phyloP scores from a whole-genome alignment of 176 grass and related monocot genomes.

The Stipa capillata region DNA sequence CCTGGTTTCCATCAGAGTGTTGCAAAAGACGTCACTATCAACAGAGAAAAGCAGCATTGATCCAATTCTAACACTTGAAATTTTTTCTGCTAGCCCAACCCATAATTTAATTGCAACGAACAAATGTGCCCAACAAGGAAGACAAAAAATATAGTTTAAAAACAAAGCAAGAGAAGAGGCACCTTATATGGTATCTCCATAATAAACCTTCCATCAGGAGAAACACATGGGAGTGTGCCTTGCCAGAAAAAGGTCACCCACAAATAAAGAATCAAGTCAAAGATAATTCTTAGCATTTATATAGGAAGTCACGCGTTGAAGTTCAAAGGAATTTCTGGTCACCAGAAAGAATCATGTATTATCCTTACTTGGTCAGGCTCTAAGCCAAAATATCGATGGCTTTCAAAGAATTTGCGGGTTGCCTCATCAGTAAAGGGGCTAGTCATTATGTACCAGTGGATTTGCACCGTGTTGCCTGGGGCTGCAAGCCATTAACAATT shows the following conservation, averaged over 20 bases:
- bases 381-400: slow-evolving; percentile 59
- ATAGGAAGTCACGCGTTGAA: neutral
- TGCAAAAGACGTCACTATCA: slow-evolving; percentile 23
- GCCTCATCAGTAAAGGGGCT: slow-evolving; percentile 79
- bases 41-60: neutral
- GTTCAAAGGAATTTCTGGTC: neutral
- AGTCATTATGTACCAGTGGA: slow-evolving; percentile 95
- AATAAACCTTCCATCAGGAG: too few species aligned
- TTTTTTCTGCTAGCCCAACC: neutral
- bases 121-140: neutral
- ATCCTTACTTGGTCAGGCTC: slow-evolving; percentile 65
- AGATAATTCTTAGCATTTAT: neutral
- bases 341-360: neutral
- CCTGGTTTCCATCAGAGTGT: slow-evolving; percentile 42
- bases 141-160: neutral
- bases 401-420: slow-evolving; percentile 69
- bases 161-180: neutral
- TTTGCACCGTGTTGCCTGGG: slow-evolving; percentile 37
- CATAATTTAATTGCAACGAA: neutral
- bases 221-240: slow-evolving; percentile 88
- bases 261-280: slow-evolving; percentile 5
- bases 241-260: slow-evolving; percentile 82
- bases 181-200: slow-evolving; percentile 85
- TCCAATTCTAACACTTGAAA: neutral
- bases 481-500: slow-evolving; percentile 15